phyloP scores from a whole-genome alignment of 441 rosid genomes.

The Rhodomyrtus psidioides region DNA sequence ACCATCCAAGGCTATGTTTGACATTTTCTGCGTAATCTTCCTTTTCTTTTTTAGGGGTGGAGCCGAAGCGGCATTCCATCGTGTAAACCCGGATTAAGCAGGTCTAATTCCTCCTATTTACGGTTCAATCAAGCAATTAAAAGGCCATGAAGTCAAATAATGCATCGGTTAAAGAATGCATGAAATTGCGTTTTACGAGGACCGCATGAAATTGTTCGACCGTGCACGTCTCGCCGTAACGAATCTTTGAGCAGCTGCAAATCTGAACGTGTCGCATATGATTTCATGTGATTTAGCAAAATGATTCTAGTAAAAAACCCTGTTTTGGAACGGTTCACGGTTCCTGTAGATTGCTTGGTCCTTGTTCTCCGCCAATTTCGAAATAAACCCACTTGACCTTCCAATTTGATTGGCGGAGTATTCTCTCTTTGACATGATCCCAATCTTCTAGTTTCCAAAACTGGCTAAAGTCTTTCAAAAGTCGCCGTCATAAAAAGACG shows the following conservation, averaged over 20 bases:
- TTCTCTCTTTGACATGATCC: neutral
- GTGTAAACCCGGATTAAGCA: neutral
- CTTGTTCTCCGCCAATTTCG: neutral
- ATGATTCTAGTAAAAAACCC: neutral
- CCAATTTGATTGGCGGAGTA: neutral
- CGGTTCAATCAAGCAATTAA: neutral
- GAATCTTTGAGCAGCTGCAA: neutral
- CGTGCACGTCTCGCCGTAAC: neutral
- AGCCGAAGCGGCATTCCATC: neutral
- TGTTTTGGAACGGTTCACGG: neutral
- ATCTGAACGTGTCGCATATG: neutral
- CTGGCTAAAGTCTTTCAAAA: neutral
- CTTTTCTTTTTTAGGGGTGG: neutral
- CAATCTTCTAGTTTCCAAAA: neutral
- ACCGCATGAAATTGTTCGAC: neutral
- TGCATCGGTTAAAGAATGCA: neutral
- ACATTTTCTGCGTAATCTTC: too few species aligned
- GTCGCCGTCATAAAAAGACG: neutral
- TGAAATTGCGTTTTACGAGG: neutral
- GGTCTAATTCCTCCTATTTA: neutral
- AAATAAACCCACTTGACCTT: neutral
- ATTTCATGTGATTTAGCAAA: neutral
- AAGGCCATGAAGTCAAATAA: neutral
- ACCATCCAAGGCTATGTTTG: too few species aligned
- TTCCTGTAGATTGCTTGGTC: neutral